Evolutionary conservation across 2,329 filamentous ascomycete species (phyloP).

Genomic region (Bipolaris gigantea): DNA sequence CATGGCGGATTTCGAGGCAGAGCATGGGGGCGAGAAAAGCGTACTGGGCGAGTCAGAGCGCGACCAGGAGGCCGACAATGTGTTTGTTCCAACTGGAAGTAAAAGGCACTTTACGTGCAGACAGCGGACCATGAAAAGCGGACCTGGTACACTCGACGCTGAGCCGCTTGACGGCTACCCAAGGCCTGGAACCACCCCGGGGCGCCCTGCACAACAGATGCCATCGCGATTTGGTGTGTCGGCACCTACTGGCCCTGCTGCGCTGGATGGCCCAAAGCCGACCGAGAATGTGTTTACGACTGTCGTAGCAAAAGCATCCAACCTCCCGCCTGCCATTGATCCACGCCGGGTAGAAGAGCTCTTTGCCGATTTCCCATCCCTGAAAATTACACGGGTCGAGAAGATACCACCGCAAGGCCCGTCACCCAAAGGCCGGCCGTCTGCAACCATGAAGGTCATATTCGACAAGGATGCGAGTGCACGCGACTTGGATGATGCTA

Average conservation of each 20-base stretch:
- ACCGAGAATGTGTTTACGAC: slow-evolving; percentile 34
- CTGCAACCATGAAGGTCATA: slow-evolving; percentile 35
- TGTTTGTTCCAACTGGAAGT: slow-evolving; percentile 33
- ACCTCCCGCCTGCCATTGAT: slow-evolving; percentile 36
- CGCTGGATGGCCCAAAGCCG: slow-evolving; percentile 18
- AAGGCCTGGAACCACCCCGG: slow-evolving; percentile 14
- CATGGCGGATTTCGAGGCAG: slow-evolving; percentile 37
- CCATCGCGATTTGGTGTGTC: slow-evolving; percentile 22
- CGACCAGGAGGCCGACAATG: slow-evolving; percentile 24
- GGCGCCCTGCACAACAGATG: slow-evolving; percentile 18
- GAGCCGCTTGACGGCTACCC: slow-evolving; percentile 28
- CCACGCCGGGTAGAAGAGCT: slow-evolving; percentile 30
- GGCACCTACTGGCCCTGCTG: slow-evolving; percentile 18
- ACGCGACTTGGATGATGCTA: slow-evolving; percentile 35
- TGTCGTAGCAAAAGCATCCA: slow-evolving; percentile 38
- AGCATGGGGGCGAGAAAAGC: slow-evolving; percentile 31
- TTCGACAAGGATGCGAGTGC: slow-evolving; percentile 38
- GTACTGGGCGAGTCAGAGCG: slow-evolving; percentile 29
- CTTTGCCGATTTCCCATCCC: slow-evolving; percentile 34
- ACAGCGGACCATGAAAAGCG: slow-evolving; percentile 36
- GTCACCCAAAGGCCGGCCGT: slow-evolving; percentile 24
- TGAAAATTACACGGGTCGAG: slow-evolving; percentile 40
- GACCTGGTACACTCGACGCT: slow-evolving; percentile 36
- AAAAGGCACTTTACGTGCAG: slow-evolving; percentile 38
- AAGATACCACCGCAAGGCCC: slow-evolving; percentile 28